phyloP scores from a whole-genome alignment of 495 filamentous ascomycete species.

The Penicillium daleae region DNA sequence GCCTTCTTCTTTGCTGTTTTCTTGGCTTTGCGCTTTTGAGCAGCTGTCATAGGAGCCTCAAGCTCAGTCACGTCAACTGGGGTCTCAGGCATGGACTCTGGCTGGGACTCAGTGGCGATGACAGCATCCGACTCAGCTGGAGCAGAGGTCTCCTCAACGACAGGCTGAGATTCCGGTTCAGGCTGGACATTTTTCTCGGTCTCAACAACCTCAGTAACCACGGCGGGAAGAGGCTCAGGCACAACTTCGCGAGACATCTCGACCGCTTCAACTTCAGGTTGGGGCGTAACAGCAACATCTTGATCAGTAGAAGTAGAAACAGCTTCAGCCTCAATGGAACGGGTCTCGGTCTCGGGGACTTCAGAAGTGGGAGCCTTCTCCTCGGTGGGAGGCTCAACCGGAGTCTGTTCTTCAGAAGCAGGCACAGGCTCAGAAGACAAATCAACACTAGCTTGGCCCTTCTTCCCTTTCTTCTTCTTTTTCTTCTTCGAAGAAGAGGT shows the following conservation, averaged over 20 bases:
- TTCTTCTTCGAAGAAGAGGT: constrained; percentile 39
- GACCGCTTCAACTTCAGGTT: constrained; percentile 11
- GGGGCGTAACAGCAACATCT: not conserved
- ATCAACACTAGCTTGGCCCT: constrained; percentile 28
- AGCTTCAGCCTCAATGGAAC: constrained; percentile 14
- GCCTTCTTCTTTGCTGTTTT: constrained; percentile 43
- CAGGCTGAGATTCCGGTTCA: not conserved
- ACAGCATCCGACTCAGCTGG: constrained; percentile 5
- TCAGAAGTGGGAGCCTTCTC: constrained; percentile 6
- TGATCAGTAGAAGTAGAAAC: not conserved
- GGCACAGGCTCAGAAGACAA: constrained; percentile 17
- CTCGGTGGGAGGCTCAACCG: not conserved
- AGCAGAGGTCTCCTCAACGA: constrained; percentile 4
- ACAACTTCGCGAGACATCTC: constrained; percentile 13
- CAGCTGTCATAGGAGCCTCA: constrained; percentile 17
- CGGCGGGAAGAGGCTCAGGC: constrained; percentile 7
- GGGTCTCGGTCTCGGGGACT: not conserved
- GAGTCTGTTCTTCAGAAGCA: constrained; percentile 7
- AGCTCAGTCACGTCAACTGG: constrained; percentile 7
- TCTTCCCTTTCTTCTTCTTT: constrained; percentile 44
- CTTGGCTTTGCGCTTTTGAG: constrained; percentile 25
- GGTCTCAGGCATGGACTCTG: constrained; percentile 13
- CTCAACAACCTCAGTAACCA: constrained; percentile 3
- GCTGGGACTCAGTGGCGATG: constrained; percentile 3
- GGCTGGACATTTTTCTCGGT: not conserved